phyloP scores from a whole-genome alignment of 352 stramenopile genomes.

The Phytopythium cucurbitacearum region DNA sequence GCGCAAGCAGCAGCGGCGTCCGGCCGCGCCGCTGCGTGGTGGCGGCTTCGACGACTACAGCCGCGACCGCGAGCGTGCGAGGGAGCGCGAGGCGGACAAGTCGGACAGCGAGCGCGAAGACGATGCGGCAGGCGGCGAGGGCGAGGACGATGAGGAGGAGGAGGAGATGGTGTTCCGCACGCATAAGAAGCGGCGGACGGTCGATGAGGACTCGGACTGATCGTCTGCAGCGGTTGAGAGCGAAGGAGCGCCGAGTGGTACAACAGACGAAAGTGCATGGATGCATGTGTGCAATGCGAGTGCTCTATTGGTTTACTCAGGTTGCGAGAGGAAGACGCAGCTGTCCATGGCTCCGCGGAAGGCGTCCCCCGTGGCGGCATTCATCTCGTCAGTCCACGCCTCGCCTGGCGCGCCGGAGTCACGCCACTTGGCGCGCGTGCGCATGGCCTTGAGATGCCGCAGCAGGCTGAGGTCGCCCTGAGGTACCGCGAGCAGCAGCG shows the following conservation, averaged over 20 bases:
- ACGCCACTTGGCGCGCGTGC: conserved; percentile 73
- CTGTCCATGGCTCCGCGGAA: conserved; percentile 68
- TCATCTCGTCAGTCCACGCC: conserved; percentile 44
- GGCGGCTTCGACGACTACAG: conserved; percentile 83
- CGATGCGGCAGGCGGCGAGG: conserved; percentile 33
- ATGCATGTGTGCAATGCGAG: neutral
- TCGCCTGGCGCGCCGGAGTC: conserved; percentile 30
- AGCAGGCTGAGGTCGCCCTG: conserved; percentile 71
- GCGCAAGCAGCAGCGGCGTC: conserved; percentile 17
- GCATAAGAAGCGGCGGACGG: conserved; percentile 77
- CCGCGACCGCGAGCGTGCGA: conserved; percentile 18
- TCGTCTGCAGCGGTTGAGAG: no score
- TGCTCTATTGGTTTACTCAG: conserved; percentile 14
- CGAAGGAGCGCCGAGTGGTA: no score
- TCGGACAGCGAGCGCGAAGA: conserved; percentile 70
- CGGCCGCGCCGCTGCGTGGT: conserved; percentile 29
- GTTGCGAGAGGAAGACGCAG: conserved; percentile 72
- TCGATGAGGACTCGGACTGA: conserved; percentile 84
- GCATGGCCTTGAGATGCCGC: conserved; percentile 68
- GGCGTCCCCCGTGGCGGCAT: conserved; percentile 62
- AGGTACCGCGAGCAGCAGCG: conserved; percentile 59
- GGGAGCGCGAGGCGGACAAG: conserved; percentile 43
- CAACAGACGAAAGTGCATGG: no score
- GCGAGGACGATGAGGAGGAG: conserved; percentile 69
- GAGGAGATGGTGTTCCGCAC: conserved; percentile 69